Percentiles rank a stretch among this genome's conserved stretches.
Evolutionary conservation across 306 rosid genomes (phyloP).

Genomic region (Quercus parvula): DNA sequence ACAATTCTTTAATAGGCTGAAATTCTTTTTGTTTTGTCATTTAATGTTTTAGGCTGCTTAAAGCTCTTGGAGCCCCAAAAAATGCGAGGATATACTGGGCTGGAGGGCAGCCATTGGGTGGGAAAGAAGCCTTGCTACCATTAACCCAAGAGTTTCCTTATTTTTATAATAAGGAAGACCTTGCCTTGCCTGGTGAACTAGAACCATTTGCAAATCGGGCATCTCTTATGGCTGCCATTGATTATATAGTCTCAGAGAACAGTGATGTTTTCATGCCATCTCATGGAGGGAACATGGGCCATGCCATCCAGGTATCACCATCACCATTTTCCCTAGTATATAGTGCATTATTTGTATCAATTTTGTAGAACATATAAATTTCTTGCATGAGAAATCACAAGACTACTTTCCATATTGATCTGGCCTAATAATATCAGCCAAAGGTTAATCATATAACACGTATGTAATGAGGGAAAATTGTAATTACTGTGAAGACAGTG

Average conservation of each 20-base stretch:
- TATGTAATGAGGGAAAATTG: neutral
- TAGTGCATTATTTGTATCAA: neutral
- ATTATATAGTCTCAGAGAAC: slow-evolving; percentile 77
- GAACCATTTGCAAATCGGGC: slow-evolving; percentile 70
- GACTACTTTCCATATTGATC: neutral
- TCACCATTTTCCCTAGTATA: neutral
- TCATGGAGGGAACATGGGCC: slow-evolving; percentile 99
- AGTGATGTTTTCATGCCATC: slow-evolving; percentile 98
- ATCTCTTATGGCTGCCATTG: slow-evolving; percentile 93
- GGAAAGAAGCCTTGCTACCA: slow-evolving; percentile 81
- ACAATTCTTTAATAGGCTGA: neutral
- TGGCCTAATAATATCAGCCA: neutral
- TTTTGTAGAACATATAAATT: neutral
- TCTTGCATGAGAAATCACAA: neutral
- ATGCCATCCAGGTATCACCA: slow-evolving; percentile 75
- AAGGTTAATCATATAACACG: neutral
- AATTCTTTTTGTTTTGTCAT: neutral
- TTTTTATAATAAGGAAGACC: slow-evolving; percentile 79
- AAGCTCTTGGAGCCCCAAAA: slow-evolving; percentile 87
- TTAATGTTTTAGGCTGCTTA: slow-evolving; percentile 62
- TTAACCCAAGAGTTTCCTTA: slow-evolving; percentile 56
- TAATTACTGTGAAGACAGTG: neutral
- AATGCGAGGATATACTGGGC: slow-evolving; percentile 88
- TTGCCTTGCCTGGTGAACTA: slow-evolving; percentile 71
- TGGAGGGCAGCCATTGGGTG: slow-evolving; percentile 91